phyloP scores from a whole-genome alignment of 768 basidiomycete species.

The Russula sp. region DNA sequence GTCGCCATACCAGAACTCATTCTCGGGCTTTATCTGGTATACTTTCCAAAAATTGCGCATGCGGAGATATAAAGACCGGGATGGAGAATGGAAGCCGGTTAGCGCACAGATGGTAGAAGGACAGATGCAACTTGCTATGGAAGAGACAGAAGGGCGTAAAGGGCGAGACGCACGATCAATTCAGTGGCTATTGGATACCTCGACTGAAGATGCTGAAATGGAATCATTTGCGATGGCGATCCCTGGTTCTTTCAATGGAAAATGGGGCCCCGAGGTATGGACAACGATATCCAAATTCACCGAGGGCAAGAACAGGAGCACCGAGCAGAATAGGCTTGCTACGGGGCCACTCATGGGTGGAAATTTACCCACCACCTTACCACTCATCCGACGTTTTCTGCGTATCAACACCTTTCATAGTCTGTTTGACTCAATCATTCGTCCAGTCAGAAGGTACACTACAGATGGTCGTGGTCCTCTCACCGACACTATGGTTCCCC shows the following conservation, averaged over 20 bases:
- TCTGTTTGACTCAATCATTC: too few species aligned
- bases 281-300: background rate
- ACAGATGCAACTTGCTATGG: background rate
- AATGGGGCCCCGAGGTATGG: background rate
- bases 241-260: background rate
- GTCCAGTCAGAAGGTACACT: too few species aligned
- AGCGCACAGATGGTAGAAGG: background rate
- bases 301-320: too few species aligned
- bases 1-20: background rate
- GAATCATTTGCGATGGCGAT: background rate
- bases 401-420: too few species aligned
- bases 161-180: background rate
- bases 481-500: too few species aligned
- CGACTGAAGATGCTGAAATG: background rate
- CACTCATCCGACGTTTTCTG: too few species aligned
- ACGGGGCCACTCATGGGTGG: too few species aligned
- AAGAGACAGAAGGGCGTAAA: background rate
- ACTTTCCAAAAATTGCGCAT: background rate
- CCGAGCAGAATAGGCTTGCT: too few species aligned
- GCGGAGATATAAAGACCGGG: rapidly evolving
- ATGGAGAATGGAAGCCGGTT: too few species aligned
- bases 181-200: background rate
- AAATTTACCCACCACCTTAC: too few species aligned
- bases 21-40: background rate
- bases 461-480: too few species aligned